Base-by-base conservation (phyloP, 2,329 filamentous ascomycete species). In the Rutstroemia sp. region DNA sequence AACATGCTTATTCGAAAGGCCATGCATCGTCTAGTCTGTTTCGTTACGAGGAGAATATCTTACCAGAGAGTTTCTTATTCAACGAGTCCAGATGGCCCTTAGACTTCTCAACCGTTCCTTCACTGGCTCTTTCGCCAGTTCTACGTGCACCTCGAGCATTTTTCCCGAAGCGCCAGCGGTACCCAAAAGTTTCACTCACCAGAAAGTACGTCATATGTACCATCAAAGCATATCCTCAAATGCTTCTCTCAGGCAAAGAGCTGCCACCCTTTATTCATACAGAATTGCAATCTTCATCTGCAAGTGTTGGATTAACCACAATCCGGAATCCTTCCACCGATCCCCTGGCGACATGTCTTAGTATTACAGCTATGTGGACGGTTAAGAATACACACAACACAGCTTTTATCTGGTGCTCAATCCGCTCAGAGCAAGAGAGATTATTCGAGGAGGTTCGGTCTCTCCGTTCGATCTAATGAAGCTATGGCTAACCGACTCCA, bases 361-460 rank as follows among this genome's bases (percentile, higher is more conserved):
- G 9, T 8, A 58, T 65, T 14, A 34, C 61, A 19, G 46, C 50
- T 7, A 58, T 57, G 63, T 59, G 27, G 27, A 49, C 53, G 3
- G 30, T 45, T 1, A 61, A 61, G 17, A 61, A 58, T 14, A 51
- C 59, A 19, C 45, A 58, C 2, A 65, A 63, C 27, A 46, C 19
- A 12, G 25, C 19, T 1, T 61, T 57, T 14, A 57, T 64, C 7
- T 64, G 62, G 63, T 56, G 25, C 25, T 39, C 58, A 25, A 60
- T 65, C 10, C 50, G 50, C 7, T 44, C 52, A 53, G 63, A 65
- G 39, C 57, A 59, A 38, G 59, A 64, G 25, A 59, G 58, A 50
- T 14, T 65, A 8, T 39, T 50, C 4, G 48, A 44, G 17, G 57
- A 64, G 48, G 63, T 64, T 27, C 4, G 54, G 39, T 48, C n/a